These are phyloP conservation scores for Alternaria longipes DNA, from an alignment of 2,329 filamentous ascomycete genomes.

Conservation along the genomic window DNA sequence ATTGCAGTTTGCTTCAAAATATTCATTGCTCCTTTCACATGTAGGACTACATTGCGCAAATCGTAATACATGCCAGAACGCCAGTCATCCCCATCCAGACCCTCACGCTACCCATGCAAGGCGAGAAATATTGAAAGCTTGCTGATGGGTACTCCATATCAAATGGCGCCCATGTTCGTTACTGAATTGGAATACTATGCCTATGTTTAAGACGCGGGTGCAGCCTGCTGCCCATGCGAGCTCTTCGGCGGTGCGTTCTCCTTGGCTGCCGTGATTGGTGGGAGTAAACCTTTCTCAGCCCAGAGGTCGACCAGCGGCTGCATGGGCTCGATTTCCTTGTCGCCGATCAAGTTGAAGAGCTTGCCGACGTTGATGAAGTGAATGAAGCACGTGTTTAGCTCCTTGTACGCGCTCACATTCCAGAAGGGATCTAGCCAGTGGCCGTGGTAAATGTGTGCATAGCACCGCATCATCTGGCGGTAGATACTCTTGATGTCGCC, in stretches of 20 bases:
- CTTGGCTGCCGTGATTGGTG: constrained; percentile 49
- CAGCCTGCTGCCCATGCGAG: constrained; percentile 30
- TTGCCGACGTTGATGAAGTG: constrained; percentile 72
- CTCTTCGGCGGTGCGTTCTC: constrained; percentile 32
- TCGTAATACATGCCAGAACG: constrained; percentile 20
- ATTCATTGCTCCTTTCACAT: constrained; percentile 16
- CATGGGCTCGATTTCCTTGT: constrained; percentile 94
- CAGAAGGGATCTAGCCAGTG: constrained; percentile 63
- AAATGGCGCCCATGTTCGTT: constrained; percentile 15
- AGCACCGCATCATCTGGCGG: constrained; percentile 65
- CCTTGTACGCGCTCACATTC: constrained; percentile 58
- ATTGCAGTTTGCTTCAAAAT: neutral
- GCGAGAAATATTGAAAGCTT: constrained; percentile 15
- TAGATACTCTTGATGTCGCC: constrained; percentile 80
- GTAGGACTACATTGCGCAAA: constrained; percentile 10
- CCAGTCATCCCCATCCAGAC: constrained; percentile 8
- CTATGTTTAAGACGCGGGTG: constrained; percentile 20
- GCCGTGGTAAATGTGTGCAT: constrained; percentile 62
- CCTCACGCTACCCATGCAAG: constrained; percentile 21
- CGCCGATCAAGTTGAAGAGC: constrained; percentile 79
- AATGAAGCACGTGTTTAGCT: constrained; percentile 64
- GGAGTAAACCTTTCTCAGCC: constrained; percentile 87
- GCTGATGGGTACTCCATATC: constrained; percentile 17
- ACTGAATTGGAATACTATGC: neutral
- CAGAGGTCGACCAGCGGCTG: constrained; percentile 92